These are phyloP conservation scores for Pyrenochaeta sp. DNA, from an alignment of 2,329 filamentous ascomycete genomes.

Conservation along the genomic window DNA sequence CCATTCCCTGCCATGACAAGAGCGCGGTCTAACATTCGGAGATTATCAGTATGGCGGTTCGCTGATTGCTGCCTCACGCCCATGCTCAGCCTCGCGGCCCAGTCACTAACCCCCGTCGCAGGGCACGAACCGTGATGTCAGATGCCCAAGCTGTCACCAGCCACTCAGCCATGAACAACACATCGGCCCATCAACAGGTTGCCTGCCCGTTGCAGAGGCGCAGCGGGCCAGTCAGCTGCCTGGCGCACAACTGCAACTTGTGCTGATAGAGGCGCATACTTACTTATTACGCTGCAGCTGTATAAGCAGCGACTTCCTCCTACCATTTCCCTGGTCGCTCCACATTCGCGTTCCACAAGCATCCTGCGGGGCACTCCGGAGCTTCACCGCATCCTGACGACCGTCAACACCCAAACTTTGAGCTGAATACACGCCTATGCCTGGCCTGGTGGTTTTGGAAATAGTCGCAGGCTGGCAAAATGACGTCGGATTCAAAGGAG, in stretches of 20 bases:
- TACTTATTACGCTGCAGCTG: conserved; percentile 4
- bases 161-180: conserved; percentile 23
- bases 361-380: conserved; percentile 24
- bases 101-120: not conserved
- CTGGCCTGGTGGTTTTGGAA: conserved; percentile 5
- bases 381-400: conserved; percentile 28
- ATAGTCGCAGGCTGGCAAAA: conserved; percentile 23
- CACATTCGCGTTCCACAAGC: conserved; percentile 18
- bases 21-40: not conserved
- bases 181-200: conserved; percentile 20
- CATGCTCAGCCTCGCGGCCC: conserved; percentile 21
- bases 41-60: not conserved
- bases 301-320: conserved; percentile 18
- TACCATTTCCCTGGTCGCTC: conserved; percentile 9
- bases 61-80: conserved; percentile 24
- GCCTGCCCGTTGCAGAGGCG: conserved; percentile 32
- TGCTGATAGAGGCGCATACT: conserved; percentile 17
- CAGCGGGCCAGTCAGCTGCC: conserved; percentile 36
- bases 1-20: not conserved
- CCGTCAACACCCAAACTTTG: conserved; percentile 23
- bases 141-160: conserved; percentile 14
- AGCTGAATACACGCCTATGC: conserved; percentile 23
- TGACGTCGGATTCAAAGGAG: conserved; percentile 40
- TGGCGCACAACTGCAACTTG: conserved; percentile 18
- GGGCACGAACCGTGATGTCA: conserved; percentile 25